Evolutionary conservation across 108 stramenopile species (phyloP).

Genomic region (Nitzschia putrida): DNA sequence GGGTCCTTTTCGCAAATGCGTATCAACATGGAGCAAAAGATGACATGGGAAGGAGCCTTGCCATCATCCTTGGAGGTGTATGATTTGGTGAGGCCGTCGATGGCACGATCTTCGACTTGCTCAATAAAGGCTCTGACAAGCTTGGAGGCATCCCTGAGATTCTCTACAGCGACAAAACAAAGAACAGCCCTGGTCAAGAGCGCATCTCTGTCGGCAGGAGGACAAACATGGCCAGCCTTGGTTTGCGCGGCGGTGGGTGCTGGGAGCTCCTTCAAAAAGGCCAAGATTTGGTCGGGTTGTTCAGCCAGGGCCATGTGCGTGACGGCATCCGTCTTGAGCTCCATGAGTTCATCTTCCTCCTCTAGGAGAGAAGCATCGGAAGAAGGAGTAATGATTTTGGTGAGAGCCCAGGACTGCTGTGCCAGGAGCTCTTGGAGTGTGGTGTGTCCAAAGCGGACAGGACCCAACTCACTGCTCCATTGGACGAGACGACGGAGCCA

Average conservation of each 20-base stretch:
- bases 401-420: conserved; percentile 66
- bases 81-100: conserved; percentile 61
- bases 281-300: conserved; percentile 57
- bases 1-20: conserved; percentile 81
- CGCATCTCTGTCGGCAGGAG: conserved; percentile 75
- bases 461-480: conserved; percentile 79
- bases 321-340: conserved; percentile 71
- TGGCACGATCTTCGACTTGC: conserved; percentile 60
- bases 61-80: conserved; percentile 81
- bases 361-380: conserved; percentile 8
- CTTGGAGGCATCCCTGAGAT: conserved; percentile 70
- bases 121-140: conserved; percentile 53
- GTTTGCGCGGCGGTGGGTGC: conserved; percentile 70
- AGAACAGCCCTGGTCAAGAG: conserved; percentile 81
- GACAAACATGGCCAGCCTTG: conserved; percentile 67
- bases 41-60: conserved; percentile 74
- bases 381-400: conserved; percentile 30
- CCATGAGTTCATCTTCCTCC: conserved; percentile 54
- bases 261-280: conserved; percentile 66
- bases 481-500: conserved; percentile 61
- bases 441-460: conserved; percentile 54
- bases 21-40: conserved; percentile 75
- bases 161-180: conserved; percentile 70
- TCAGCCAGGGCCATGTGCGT: conserved; percentile 79
- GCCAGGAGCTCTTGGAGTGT: conserved; percentile 66